Evolutionary conservation across 139 green algal species (phyloP).

Genomic region (Desmodesmus armatus): DNA sequence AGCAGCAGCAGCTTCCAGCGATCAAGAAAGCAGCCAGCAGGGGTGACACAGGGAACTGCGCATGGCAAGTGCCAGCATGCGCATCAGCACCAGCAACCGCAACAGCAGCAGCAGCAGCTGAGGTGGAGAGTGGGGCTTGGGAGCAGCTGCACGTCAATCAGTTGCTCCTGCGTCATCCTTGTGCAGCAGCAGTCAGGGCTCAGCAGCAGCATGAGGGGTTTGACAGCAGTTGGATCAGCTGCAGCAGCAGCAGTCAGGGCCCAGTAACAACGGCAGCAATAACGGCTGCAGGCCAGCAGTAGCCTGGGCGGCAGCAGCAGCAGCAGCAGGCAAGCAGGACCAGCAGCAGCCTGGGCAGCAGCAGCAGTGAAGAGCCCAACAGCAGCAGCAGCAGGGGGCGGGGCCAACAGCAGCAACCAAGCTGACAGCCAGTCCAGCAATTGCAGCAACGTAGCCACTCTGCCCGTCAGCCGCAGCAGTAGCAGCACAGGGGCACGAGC

Average conservation of each 20-base stretch:
- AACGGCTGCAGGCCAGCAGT: neutral
- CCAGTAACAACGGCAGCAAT: neutral
- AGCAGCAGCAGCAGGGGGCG: neutral
- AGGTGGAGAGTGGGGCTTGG: neutral
- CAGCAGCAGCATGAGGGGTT: neutral
- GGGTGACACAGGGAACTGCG: no score
- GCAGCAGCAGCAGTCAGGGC: neutral
- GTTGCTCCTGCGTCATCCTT: neutral
- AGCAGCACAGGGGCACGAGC: neutral
- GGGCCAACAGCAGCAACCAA: neutral
- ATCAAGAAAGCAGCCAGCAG: no score
- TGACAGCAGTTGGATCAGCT: neutral
- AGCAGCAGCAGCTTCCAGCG: slow-evolving; percentile 13
- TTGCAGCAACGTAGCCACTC: neutral
- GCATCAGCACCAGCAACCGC: neutral
- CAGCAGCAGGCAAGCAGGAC: slow-evolving; percentile 10
- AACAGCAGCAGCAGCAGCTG: neutral
- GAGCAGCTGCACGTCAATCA: no score
- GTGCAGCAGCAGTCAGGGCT: neutral
- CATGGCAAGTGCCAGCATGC: neutral
- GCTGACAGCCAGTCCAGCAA: no score
- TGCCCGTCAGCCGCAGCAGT: neutral
- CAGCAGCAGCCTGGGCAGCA: no score
- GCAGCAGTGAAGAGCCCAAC: no score
- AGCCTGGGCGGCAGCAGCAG: neutral